Conservation (phyloP, 148 eudicot species). For the Cornus kousa region DNA sequence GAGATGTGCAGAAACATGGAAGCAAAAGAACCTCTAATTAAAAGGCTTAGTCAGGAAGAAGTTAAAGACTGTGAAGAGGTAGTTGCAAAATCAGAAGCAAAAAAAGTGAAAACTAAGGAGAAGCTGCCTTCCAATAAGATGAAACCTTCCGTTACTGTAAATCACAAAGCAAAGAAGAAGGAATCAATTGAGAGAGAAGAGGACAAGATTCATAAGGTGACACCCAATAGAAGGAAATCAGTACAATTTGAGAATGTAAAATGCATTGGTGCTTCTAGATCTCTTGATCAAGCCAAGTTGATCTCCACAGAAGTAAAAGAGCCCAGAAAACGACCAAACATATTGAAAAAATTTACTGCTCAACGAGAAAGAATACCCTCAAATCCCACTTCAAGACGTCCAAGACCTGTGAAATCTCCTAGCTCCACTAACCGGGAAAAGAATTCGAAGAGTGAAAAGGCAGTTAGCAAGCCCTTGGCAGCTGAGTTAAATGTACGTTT, state of each 20-base stretch:
- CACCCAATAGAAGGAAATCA: no score
- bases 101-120: conserved; percentile 14
- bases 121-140: conserved; percentile 27
- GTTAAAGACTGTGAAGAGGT: conserved; percentile 8
- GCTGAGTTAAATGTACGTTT: conserved; percentile 34
- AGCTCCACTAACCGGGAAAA: conserved; percentile 25
- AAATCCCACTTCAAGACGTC: conserved; percentile 15
- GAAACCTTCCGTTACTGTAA: conserved; percentile 24
- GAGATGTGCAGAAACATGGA: conserved; percentile 26
- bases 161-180: background rate
- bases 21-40: conserved; percentile 14
- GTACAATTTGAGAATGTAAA: no score
- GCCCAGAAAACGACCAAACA: no score
- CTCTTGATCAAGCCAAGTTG: no score
- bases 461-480: conserved; percentile 7
- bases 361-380: no score
- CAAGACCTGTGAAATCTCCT: conserved; percentile 18
- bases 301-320: no score
- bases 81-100: conserved; percentile 15
- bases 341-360: no score
- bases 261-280: no score
- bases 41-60: conserved; percentile 18
- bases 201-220: no score
- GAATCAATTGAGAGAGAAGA: no score
- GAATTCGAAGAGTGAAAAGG: conserved; percentile 24